Conservation (phyloP, 352 stramenopile genomes). For the Pythium insidiosum region DNA sequence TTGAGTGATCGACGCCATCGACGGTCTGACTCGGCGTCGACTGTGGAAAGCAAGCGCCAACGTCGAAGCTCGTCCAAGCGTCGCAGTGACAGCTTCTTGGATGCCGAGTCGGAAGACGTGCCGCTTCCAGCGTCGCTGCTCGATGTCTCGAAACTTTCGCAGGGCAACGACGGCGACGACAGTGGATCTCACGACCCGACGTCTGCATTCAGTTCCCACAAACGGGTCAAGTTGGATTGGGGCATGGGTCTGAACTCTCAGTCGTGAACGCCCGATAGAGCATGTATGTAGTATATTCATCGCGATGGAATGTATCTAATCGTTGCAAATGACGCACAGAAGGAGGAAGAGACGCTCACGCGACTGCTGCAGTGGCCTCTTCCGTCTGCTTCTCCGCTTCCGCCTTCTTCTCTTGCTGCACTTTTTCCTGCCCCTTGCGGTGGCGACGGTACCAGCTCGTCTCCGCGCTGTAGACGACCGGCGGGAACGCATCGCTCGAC, state of each 20-base stretch:
- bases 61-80: background rate
- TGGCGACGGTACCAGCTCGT: slow-evolving; percentile 83
- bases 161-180: slow-evolving; percentile 1
- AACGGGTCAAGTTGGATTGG: slow-evolving; percentile 69
- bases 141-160: background rate
- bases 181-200: too few species aligned
- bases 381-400: too few species aligned
- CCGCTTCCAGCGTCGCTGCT: slow-evolving; percentile 28
- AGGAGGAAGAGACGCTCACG: too few species aligned
- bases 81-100: background rate
- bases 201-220: slow-evolving; percentile 8
- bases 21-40: background rate
- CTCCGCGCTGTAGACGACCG: slow-evolving; percentile 36
- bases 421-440: slow-evolving; percentile 56
- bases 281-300: too few species aligned
- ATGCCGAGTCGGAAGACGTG: slow-evolving; percentile 34
- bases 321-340: too few species aligned
- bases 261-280: too few species aligned
- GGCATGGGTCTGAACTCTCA: slow-evolving; percentile 71
- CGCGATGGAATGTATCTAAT: background rate
- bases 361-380: slow-evolving; percentile 10
- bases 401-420: slow-evolving; percentile 40
- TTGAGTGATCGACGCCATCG: slow-evolving; percentile 4
- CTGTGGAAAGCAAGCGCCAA: background rate
- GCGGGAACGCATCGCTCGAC: slow-evolving; percentile 16